Evolutionary conservation across 495 filamentous ascomycete genomes (phyloP).

Genomic region (Trichoderma gamsii): DNA sequence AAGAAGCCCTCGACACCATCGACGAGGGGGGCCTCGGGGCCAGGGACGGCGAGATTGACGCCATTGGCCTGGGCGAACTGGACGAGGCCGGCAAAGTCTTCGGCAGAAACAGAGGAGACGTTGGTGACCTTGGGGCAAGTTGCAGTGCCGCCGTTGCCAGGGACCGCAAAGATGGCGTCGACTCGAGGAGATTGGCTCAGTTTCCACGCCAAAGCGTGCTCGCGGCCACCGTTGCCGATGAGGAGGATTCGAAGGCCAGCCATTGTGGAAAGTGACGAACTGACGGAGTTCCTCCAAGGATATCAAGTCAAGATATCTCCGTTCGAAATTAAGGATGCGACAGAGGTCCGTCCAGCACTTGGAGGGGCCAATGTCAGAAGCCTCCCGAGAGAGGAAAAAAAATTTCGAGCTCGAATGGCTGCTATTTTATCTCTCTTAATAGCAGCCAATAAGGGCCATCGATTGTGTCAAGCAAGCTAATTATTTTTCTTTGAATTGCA

Average conservation of each 20-base stretch:
- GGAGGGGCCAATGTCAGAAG: conserved; percentile 9
- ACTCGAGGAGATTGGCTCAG: conserved; percentile 70
- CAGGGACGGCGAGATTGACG: conserved; percentile 82
- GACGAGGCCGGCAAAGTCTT: conserved; percentile 74
- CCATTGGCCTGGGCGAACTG: conserved; percentile 62
- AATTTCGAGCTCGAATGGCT: conserved; percentile 16
- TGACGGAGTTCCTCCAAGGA: background rate
- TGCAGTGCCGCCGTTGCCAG: conserved; percentile 88
- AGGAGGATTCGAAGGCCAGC: conserved; percentile 60
- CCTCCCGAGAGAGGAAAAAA: background rate
- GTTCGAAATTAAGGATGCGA: conserved; percentile 20
- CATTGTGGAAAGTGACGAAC: conserved; percentile 17
- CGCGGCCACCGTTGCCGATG: conserved; percentile 86
- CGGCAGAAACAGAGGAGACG: conserved; percentile 54
- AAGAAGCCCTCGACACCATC: conserved; percentile 85
- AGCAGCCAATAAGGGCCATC: background rate
- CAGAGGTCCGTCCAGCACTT: conserved; percentile 9
- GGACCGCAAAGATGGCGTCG: conserved; percentile 59
- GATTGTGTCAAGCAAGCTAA: conserved; percentile 7
- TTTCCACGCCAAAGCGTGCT: conserved; percentile 95
- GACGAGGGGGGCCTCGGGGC: conserved; percentile 91
- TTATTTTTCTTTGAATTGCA: background rate
- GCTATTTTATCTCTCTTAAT: conserved; percentile 18
- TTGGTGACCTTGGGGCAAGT: conserved; percentile 66
- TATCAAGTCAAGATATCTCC: conserved; percentile 17